These are phyloP conservation scores for Backusella mclennaniae DNA, from an alignment of 192 early-diverging fungal genomes.

Conservation along the genomic window DNA sequence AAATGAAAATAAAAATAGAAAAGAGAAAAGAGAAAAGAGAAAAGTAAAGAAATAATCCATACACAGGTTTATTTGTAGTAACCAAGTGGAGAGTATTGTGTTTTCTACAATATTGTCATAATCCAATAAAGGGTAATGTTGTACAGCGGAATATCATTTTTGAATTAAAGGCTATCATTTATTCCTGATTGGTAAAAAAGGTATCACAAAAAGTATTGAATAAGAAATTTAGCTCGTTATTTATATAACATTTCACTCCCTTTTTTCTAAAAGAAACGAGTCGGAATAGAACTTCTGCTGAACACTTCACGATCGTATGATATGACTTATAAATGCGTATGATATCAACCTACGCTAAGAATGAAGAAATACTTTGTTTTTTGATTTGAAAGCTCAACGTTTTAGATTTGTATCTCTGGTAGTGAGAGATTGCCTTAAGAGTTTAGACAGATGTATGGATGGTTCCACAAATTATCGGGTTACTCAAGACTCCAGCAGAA, in stretches of 20 bases:
- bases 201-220: not conserved
- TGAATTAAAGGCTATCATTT: not conserved
- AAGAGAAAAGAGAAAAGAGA: not conserved
- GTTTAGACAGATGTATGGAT: no score
- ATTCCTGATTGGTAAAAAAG: not conserved
- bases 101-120: not conserved
- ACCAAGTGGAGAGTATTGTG: not conserved
- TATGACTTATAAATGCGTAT: no score
- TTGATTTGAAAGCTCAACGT: no score
- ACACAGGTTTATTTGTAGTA: not conserved
- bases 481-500: no score
- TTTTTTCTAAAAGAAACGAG: not conserved
- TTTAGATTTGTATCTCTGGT: no score
- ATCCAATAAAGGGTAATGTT: not conserved
- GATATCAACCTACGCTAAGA: no score
- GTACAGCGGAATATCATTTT: conserved; percentile 6
- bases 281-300: not conserved
- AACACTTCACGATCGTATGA: no score
- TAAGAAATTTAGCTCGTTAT: not conserved
- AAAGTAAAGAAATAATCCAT: not conserved
- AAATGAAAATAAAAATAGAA: not conserved
- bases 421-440: no score
- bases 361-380: no score
- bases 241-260: not conserved
- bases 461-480: no score